Evolutionary conservation across 805 yeast genomes (phyloP), one percentile per base, ranked within the genome.

Genomic region (Barnettozyma californica): DNA sequence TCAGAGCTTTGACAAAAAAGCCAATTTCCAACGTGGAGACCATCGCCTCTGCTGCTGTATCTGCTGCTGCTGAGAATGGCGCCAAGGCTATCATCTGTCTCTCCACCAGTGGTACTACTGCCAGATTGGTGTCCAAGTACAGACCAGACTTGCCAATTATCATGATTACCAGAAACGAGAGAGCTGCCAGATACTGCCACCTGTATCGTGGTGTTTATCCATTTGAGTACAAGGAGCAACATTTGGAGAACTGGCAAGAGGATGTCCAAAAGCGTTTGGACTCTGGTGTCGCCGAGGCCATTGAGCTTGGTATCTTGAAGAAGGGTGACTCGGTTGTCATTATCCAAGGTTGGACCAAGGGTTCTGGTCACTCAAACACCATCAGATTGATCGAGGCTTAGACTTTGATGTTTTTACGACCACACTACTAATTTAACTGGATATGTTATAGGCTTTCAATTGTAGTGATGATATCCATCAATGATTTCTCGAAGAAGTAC

Each of bases 161-260:
- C 74, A 89, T 92, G 96, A 94, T 94, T 60, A 94, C 99, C 64
- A 88, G 99, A 83, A 89, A 90, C 78, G 82, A 78, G 65, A 77
- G 83, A 68, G 82, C 97, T 56, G 97, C 98, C 53, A 88, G 97
- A 78, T 90, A 82, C 77, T 81, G 92, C 59, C 99, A 94, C 77
- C 80, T 94, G 70, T 89, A 87, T 80, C 86, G 99, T 76, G 99
- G 99, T 73, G 98, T 94, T 57, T 94, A 91, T 76, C 99, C 99
- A 68, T 90, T 92, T 75, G 80, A 88, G 63, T 94, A 87, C 79
- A 72, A 73, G 53, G 74, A 79, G 68, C 70, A 70, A 40, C 67
- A 72, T 45, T 59, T 62, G 43, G 86, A 80, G 65, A 82, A 87
- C 80, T 94, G 99, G 99, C 87, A 88, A 70, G 83, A 83, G 68